Evolutionary conservation across 805 yeast genomes (phyloP).

Genomic region (Candida glaebosa): DNA sequence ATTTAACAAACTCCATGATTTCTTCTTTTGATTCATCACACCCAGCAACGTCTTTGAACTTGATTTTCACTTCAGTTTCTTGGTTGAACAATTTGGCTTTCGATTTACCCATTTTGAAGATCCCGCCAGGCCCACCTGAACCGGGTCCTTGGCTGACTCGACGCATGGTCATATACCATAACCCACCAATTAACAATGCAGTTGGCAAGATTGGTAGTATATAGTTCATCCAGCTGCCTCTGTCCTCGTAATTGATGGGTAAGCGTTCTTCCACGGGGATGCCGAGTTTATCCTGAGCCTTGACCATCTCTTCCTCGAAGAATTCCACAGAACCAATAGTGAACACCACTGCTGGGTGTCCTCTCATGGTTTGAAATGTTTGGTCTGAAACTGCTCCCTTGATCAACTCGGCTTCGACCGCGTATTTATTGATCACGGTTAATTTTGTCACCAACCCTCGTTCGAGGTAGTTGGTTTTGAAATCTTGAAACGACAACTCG

Average conservation of each 20-base stretch:
- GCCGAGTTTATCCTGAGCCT: constrained; percentile 64
- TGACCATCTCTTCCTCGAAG: constrained; percentile 79
- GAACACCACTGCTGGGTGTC: constrained; percentile 55
- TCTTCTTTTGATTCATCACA: constrained; percentile 93
- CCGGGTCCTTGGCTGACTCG: constrained; percentile 49
- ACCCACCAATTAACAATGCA: constrained; percentile 72
- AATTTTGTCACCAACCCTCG: constrained; percentile 74
- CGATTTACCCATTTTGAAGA: constrained; percentile 75
- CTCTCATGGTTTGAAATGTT: constrained; percentile 34
- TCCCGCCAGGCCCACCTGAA: constrained; percentile 43
- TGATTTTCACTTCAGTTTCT: constrained; percentile 76
- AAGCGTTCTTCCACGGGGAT: constrained; percentile 68
- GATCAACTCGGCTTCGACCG: constrained; percentile 67
- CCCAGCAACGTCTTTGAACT: constrained; percentile 90
- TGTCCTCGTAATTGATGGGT: constrained; percentile 73
- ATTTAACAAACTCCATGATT: constrained; percentile 91
- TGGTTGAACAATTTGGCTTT: constrained; percentile 80
- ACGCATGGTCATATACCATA: constrained; percentile 59
- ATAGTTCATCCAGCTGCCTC: constrained; percentile 60
- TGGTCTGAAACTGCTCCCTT: constrained; percentile 40
- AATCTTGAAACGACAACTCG: constrained; percentile 69
- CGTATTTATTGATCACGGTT: constrained; percentile 66
- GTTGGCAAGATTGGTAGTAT: constrained; percentile 78
- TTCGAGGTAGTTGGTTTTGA: constrained; percentile 73
- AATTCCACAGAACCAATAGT: constrained; percentile 85